These are phyloP conservation scores for Scheffersomyces stambukii DNA, from an alignment of 1,139 yeast species.

Conservation along the genomic window DNA sequence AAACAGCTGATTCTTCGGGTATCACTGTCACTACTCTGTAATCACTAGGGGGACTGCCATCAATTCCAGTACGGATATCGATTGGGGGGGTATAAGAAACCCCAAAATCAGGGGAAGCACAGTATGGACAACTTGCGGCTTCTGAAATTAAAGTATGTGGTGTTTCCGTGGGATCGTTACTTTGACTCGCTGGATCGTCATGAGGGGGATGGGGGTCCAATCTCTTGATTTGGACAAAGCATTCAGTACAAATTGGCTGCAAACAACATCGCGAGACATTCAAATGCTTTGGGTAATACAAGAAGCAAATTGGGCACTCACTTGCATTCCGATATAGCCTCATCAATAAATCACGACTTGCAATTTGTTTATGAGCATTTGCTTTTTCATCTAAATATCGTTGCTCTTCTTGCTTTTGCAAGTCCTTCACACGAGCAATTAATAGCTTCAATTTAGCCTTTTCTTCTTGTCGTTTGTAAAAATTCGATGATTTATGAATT, in stretches of 20 bases:
- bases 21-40: slow-evolving; percentile 14
- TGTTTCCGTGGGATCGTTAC: slow-evolving; percentile 22
- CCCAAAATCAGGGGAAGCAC: slow-evolving; percentile 86
- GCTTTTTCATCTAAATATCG: slow-evolving; percentile 40
- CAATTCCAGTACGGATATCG: slow-evolving; percentile 51
- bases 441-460: slow-evolving; percentile 48
- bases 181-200: slow-evolving; percentile 41
- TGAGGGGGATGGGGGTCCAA: slow-evolving; percentile 95
- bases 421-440: slow-evolving; percentile 40
- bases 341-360: slow-evolving; percentile 29
- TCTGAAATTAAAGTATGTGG: slow-evolving; percentile 76
- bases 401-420: slow-evolving; percentile 54
- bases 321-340: slow-evolving; percentile 57
- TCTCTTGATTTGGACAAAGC: slow-evolving; percentile 93
- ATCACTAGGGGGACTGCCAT: slow-evolving; percentile 40
- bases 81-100: slow-evolving; percentile 70
- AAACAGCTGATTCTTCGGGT: slow-evolving; percentile 5
- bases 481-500: slow-evolving; percentile 49
- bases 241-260: slow-evolving; percentile 93
- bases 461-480: slow-evolving; percentile 51
- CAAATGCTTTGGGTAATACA: slow-evolving; percentile 74
- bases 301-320: slow-evolving; percentile 94
- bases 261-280: slow-evolving; percentile 87
- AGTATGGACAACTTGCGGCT: slow-evolving; percentile 89
- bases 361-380: slow-evolving; percentile 17